Percentiles rank a stretch among this genome's conserved stretches.
phyloP scores from a whole-genome alignment of 2,329 filamentous ascomycete genomes.

The Fusarium sp. region DNA sequence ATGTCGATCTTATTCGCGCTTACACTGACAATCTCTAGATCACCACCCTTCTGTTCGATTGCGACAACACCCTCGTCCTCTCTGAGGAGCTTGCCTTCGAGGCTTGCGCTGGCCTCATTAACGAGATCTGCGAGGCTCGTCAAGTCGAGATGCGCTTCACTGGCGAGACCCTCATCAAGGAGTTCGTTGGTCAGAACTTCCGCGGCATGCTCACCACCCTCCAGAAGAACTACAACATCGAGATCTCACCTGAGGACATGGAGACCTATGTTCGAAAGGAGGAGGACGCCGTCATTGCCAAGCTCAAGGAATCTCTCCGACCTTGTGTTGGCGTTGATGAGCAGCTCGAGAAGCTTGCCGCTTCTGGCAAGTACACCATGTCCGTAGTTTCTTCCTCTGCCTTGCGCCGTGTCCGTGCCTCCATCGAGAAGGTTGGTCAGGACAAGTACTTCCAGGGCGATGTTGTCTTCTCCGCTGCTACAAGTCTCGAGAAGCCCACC shows the following conservation, averaged over 20 bases:
- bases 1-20: neutral
- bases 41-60: constrained; percentile 77
- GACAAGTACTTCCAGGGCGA: constrained; percentile 80
- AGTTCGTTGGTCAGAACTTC: constrained; percentile 96
- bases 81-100: constrained; percentile 92
- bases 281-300: constrained; percentile 83
- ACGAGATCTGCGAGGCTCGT: constrained; percentile 78
- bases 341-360: constrained; percentile 70
- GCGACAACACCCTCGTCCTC: constrained; percentile 91
- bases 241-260: constrained; percentile 71
- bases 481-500: constrained; percentile 78
- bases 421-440: constrained; percentile 80
- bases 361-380: constrained; percentile 71
- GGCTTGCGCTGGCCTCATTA: constrained; percentile 88
- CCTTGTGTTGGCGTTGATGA: constrained; percentile 75
- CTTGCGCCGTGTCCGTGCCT: constrained; percentile 78
- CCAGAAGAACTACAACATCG: constrained; percentile 78
- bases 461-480: constrained; percentile 83
- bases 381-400: constrained; percentile 85
- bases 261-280: constrained; percentile 78
- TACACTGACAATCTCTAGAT: constrained; percentile 51
- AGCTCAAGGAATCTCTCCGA: constrained; percentile 72
- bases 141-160: constrained; percentile 75
- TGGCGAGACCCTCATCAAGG: constrained; percentile 77
- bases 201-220: constrained; percentile 86